Conservation (phyloP, 305 asterid species). For the Fraxinus nigra region DNA sequence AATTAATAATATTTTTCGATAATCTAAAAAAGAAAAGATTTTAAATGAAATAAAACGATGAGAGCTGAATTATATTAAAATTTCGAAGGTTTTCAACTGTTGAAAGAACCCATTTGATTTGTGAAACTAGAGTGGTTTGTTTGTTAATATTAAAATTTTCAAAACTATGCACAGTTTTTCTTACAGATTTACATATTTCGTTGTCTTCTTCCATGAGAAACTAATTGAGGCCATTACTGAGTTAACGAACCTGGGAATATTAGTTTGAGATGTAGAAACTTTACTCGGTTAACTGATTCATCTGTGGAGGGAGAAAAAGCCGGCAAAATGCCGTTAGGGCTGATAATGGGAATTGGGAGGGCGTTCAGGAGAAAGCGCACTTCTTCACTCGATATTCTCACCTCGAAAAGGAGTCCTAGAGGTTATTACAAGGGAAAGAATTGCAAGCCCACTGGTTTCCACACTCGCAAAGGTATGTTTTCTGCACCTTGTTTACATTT, state of each 20-base stretch:
- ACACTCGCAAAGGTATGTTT: conserved; percentile 74
- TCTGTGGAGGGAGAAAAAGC: background rate
- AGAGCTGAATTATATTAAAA: background rate
- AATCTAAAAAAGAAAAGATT: background rate
- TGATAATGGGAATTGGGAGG: conserved; percentile 69
- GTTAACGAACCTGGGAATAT: background rate
- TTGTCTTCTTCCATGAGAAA: background rate
- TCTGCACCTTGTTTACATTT: background rate
- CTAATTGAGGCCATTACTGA: background rate
- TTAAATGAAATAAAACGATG: background rate
- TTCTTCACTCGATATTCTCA: conserved; percentile 71
- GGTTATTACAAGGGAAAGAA: conserved; percentile 78
- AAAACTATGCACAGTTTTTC: background rate
- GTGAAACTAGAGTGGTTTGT: background rate
- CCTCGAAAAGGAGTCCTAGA: conserved; percentile 60
- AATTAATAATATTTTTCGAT: background rate
- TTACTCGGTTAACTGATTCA: background rate
- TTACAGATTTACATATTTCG: background rate
- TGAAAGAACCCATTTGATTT: background rate
- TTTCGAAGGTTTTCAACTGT: background rate
- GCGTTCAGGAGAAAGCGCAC: conserved; percentile 68
- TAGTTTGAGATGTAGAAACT: background rate
- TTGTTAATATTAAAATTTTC: background rate
- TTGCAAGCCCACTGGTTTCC: conserved; percentile 88
- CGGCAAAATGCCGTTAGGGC: conserved; percentile 61